Percentiles rank a stretch among this genome's conserved stretches.
These are phyloP conservation scores for Debaryomyces nepalensis DNA, from an alignment of 1,139 yeast genomes.

Conservation along the genomic window DNA sequence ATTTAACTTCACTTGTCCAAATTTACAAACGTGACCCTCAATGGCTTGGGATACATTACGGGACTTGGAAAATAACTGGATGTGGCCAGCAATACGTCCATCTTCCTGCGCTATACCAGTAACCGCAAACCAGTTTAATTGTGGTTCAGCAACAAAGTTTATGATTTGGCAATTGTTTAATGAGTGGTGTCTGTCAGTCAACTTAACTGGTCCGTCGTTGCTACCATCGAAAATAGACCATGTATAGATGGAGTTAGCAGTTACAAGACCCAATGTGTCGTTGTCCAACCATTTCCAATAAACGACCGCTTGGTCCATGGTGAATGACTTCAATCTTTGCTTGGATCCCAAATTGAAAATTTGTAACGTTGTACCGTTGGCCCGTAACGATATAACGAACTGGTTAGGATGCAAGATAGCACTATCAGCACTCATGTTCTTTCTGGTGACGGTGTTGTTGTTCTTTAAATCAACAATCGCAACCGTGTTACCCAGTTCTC, in stretches of 20 bases:
- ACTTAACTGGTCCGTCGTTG: constrained; percentile 70
- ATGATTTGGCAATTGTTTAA: constrained; percentile 87
- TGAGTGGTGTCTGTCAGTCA: constrained; percentile 84
- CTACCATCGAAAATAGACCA: constrained; percentile 90
- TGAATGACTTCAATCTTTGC: constrained; percentile 87
- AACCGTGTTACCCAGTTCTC: constrained; percentile 80
- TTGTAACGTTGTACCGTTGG: constrained; percentile 95
- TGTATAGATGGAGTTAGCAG: constrained; percentile 72
- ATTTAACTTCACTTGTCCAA: constrained; percentile 74
- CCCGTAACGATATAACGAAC: constrained; percentile 89
- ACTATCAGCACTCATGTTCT: constrained; percentile 96
- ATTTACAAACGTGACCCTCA: constrained; percentile 96
- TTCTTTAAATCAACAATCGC: constrained; percentile 87
- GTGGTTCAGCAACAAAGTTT: constrained; percentile 82
- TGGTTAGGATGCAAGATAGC: constrained; percentile 95
- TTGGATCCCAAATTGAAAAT: constrained; percentile 88
- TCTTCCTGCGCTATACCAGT: constrained; percentile 95
- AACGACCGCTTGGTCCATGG: constrained; percentile 85
- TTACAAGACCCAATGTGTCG: constrained; percentile 78
- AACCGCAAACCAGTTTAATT: constrained; percentile 90
- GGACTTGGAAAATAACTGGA: constrained; percentile 86
- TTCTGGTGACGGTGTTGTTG: constrained; percentile 74
- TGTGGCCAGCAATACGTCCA: constrained; percentile 94
- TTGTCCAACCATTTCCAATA: constrained; percentile 94
- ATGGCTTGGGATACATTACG: constrained; percentile 95